phyloP scores from a whole-genome alignment of 805 yeast species.

The Suhomyces prunicola region DNA sequence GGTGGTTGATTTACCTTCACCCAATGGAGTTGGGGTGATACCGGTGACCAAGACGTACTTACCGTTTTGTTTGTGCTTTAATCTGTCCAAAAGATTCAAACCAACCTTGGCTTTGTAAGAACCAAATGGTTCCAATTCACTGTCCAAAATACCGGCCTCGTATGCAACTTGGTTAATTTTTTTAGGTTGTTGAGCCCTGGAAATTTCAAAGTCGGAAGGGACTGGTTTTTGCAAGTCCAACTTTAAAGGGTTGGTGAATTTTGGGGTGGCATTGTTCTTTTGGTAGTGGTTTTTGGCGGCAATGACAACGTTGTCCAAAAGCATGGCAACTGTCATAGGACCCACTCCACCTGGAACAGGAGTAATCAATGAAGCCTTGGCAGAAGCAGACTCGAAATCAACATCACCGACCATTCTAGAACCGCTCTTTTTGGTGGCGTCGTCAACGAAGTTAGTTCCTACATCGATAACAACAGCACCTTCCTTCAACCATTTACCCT shows the following conservation, averaged over 20 bases:
- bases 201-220: conserved; percentile 88
- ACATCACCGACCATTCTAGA: conserved; percentile 92
- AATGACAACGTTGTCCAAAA: conserved; percentile 65
- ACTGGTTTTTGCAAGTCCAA: conserved; percentile 57
- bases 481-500: conserved; percentile 83
- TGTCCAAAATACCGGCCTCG: conserved; percentile 75
- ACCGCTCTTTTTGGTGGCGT: conserved; percentile 71
- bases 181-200: conserved; percentile 86
- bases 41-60: conserved; percentile 92
- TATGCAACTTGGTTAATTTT: conserved; percentile 68
- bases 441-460: conserved; percentile 88
- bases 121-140: conserved; percentile 87
- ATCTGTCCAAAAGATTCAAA: conserved; percentile 59
- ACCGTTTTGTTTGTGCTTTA: conserved; percentile 64
- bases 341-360: conserved; percentile 99
- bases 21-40: conserved; percentile 96
- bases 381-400: conserved; percentile 66
- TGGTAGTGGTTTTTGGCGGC: conserved; percentile 58
- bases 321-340: conserved; percentile 96
- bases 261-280: conserved; percentile 41
- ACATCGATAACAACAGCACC: conserved; percentile 90
- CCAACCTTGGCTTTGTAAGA: conserved; percentile 86
- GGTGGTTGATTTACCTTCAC: conserved; percentile 97
- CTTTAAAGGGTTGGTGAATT: conserved; percentile 52
- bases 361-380: conserved; percentile 68